Evolutionary conservation across 2,329 filamentous ascomycete species (phyloP).

Genomic region (Blumeriella jaapii): DNA sequence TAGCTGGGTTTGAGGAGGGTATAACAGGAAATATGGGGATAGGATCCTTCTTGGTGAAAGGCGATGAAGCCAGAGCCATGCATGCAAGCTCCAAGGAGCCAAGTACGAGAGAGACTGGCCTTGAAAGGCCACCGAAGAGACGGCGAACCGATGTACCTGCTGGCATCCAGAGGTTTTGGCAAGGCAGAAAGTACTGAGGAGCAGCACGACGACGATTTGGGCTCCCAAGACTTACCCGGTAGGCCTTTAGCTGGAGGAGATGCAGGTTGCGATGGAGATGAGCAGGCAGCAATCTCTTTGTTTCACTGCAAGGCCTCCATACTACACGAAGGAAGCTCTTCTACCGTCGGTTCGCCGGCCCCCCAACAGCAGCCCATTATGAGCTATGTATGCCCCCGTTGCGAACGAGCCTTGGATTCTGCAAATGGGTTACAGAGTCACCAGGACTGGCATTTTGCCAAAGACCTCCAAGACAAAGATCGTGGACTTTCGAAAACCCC

Average conservation of each 20-base stretch:
- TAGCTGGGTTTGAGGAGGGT: conserved; percentile 87
- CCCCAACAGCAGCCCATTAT: conserved; percentile 28
- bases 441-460: conserved; percentile 89
- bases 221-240: conserved; percentile 17
- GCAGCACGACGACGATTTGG: conserved; percentile 24
- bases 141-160: conserved; percentile 19
- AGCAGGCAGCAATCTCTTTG: conserved; percentile 10
- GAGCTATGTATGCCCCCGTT: conserved; percentile 48
- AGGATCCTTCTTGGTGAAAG: conserved; percentile 70
- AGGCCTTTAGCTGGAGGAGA: conserved; percentile 10
- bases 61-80: conserved; percentile 48
- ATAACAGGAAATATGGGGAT: conserved; percentile 78
- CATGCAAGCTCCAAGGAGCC: conserved; percentile 27
- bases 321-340: conserved; percentile 14
- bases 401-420: conserved; percentile 47
- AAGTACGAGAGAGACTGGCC: conserved; percentile 7
- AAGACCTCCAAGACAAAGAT: conserved; percentile 56
- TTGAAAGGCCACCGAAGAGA: conserved; percentile 25
- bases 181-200: conserved; percentile 22
- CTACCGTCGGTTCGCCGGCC: conserved; percentile 17
- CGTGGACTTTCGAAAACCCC: conserved; percentile 13
- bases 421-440: conserved; percentile 59
- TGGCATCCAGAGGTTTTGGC: conserved; percentile 24
- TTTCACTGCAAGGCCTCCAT: conserved; percentile 23
- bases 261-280: conserved; percentile 5